These are phyloP conservation scores for Limnomonas spitsbergensis DNA, from an alignment of 139 green algal species.

Conservation along the genomic window DNA sequence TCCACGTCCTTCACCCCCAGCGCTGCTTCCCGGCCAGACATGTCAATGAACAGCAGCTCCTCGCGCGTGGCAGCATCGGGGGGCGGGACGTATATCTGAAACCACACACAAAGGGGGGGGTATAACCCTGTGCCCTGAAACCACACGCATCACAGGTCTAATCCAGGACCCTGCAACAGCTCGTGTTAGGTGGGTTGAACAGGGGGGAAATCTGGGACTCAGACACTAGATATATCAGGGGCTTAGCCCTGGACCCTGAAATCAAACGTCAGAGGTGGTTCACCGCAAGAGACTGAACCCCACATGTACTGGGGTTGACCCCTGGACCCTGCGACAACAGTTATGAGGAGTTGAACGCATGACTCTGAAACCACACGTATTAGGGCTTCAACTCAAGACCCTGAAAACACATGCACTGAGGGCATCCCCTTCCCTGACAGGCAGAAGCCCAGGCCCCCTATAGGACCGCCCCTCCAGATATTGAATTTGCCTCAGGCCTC, in stretches of 20 bases:
- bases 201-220: neutral
- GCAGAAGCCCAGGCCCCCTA: too few relatives aligned
- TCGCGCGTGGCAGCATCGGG: slow-evolving; percentile 2
- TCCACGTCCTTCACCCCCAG: slow-evolving; percentile 2
- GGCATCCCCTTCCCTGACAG: neutral
- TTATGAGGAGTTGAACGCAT: too few relatives aligned
- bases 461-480: too few relatives aligned
- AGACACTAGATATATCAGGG: neutral
- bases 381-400: too few relatives aligned
- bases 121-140: neutral
- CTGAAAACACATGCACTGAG: neutral
- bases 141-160: neutral
- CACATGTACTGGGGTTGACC: too few relatives aligned
- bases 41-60: neutral
- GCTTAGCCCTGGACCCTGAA: too few relatives aligned
- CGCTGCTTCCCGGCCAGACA: neutral
- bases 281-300: too few relatives aligned
- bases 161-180: neutral
- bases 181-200: neutral
- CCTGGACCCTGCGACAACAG: too few relatives aligned
- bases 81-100: neutral
- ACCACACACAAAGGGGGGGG: too few relatives aligned
- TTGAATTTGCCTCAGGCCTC: too few relatives aligned
- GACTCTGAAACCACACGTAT: too few relatives aligned
- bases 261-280: too few relatives aligned